phyloP scores from a whole-genome alignment of 805 yeast species.

The Teunomyces stri region DNA sequence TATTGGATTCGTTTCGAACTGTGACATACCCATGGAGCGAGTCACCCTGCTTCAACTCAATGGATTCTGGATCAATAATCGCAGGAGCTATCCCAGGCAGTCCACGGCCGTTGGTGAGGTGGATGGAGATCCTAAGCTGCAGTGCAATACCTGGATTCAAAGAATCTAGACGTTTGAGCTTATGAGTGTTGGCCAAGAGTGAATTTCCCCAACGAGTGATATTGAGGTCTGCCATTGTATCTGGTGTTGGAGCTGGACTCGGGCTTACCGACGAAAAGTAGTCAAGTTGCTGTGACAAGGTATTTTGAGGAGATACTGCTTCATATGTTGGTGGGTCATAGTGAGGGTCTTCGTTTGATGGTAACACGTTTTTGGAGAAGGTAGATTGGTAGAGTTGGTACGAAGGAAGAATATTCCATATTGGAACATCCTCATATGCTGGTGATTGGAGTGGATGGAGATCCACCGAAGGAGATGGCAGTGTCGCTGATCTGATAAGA shows the following conservation, averaged over 20 bases:
- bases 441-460: slow-evolving; percentile 22
- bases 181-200: slow-evolving; percentile 26
- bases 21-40: slow-evolving; percentile 23
- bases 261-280: slow-evolving; percentile 4
- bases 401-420: slow-evolving; percentile 30
- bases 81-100: slow-evolving; percentile 15
- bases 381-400: slow-evolving; percentile 30
- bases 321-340: slow-evolving; percentile 25
- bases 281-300: not conserved
- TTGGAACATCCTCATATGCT: slow-evolving; percentile 25
- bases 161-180: slow-evolving; percentile 19
- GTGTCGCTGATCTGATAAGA: not conserved
- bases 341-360: slow-evolving; percentile 17
- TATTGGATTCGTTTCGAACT: slow-evolving; percentile 15
- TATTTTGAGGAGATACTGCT: not conserved
- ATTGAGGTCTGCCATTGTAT: not conserved
- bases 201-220: slow-evolving; percentile 26
- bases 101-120: slow-evolving; percentile 17
- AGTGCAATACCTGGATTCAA: slow-evolving; percentile 15
- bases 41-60: slow-evolving; percentile 28
- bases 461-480: not conserved
- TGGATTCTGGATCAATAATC: slow-evolving; percentile 14
- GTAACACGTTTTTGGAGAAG: slow-evolving; percentile 22
- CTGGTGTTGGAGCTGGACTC: not conserved
- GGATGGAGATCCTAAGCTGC: slow-evolving; percentile 17